Percentiles rank a stretch among this genome's conserved stretches.
Conservation (phyloP, 1,284 basidiomycete genomes). For the Sparassis latifolia region DNA sequence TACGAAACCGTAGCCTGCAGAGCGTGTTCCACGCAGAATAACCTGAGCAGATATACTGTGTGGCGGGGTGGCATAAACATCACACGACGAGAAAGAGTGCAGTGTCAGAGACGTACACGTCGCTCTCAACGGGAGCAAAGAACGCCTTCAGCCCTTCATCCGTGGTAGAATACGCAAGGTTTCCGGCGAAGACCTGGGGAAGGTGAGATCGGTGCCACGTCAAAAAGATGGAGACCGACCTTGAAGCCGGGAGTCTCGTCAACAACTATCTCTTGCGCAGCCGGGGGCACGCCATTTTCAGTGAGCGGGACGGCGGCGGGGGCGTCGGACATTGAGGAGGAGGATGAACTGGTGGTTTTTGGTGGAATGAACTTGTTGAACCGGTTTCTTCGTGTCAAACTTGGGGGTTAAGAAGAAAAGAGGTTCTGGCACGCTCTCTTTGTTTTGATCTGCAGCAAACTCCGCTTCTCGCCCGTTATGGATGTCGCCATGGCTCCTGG, state of each 20-base stretch:
- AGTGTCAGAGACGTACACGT: slow-evolving; percentile 59
- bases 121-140: slow-evolving; percentile 75
- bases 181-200: slow-evolving; percentile 76
- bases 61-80: not conserved
- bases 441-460: slow-evolving; percentile 28
- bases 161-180: slow-evolving; percentile 83
- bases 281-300: slow-evolving; percentile 74
- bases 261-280: slow-evolving; percentile 55
- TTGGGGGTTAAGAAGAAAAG: slow-evolving; percentile 66
- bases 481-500: slow-evolving; percentile 27
- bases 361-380: slow-evolving; percentile 62
- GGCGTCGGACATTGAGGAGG: slow-evolving; percentile 76
- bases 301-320: slow-evolving; percentile 64
- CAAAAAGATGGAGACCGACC: slow-evolving; percentile 33
- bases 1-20: slow-evolving; percentile 91
- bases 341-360: slow-evolving; percentile 47
- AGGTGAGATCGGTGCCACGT: slow-evolving; percentile 23
- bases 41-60: slow-evolving; percentile 49
- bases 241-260: slow-evolving; percentile 74
- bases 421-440: slow-evolving; percentile 24
- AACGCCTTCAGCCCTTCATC: slow-evolving; percentile 87
- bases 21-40: slow-evolving; percentile 74
- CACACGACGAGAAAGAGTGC: slow-evolving; percentile 6
- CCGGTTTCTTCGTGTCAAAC: slow-evolving; percentile 75
- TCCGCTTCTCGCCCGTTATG: slow-evolving; percentile 20